Evolutionary conservation across 2,329 filamentous ascomycete species (phyloP), one percentile per base, ranked within the genome.

Genomic region (Stromatinia cepivora): DNA sequence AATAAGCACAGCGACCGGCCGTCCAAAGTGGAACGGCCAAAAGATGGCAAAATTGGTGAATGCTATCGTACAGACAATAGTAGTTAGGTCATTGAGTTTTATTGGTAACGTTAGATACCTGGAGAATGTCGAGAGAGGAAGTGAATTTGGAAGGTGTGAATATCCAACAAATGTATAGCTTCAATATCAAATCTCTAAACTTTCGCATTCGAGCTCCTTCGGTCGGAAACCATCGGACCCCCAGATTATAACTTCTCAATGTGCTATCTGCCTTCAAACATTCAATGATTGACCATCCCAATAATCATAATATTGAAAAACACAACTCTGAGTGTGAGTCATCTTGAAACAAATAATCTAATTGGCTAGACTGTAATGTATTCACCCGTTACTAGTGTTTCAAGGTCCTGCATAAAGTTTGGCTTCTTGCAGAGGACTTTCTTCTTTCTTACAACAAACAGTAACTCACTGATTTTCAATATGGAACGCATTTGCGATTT

Each of bases 11-110:
- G 70, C 64, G 70, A 28, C 62, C 70, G 31, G 70, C 70, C 45
- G 71, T 73, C 20, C 69, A 72, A 63, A 71, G 63, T 50, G 70
- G 71, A 0, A 82, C 79, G 70, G 80, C 75, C 70, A 71, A 69
- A 22, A 54, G 42, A 39, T 71, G 65, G 45, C 45, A 71, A 34
- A 70, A 69, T 45, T 66, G 54, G 52, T 63, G 31, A 45, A 28
- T 39, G 4, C 6, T 0, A 34, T 66, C n/a, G 28, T 5, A 15
- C 2, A 17, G 4, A 48, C 15, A 34, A 15, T 36, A n/a, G 20
- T 57, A 22, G 10, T 39, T 57, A 39, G 22, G 31, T n/a, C 31
- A 57, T 36, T 34, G n/a, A 20, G n/a, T n/a, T 22, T 39, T 42
- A 42, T 15, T 42, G 15, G 39, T 42, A 2, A 11, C 36, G 2